Evolutionary conservation across 768 basidiomycete species (phyloP).

Genomic region (Fistulinella prunicolor): DNA sequence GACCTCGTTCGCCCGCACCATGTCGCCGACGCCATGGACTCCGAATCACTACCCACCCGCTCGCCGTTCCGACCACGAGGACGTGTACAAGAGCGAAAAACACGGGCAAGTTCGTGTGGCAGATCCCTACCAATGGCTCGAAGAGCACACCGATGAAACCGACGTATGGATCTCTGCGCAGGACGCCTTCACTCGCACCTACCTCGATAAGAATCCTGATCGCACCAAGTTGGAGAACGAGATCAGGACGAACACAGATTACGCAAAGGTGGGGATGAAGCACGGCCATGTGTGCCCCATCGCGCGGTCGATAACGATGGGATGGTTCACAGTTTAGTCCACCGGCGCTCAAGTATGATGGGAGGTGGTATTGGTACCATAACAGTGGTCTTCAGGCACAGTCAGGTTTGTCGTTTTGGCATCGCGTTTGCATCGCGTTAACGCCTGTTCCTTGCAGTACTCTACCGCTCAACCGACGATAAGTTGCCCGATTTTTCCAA

Average conservation of each 20-base stretch:
- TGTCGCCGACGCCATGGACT: slow-evolving; percentile 49
- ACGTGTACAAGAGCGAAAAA: slow-evolving; percentile 63
- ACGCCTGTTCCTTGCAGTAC: slow-evolving; percentile 36
- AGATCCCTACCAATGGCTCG: slow-evolving; percentile 78
- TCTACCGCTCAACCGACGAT: slow-evolving; percentile 56
- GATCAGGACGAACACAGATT: slow-evolving; percentile 54
- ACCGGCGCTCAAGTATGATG: slow-evolving; percentile 60
- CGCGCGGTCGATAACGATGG: neutral
- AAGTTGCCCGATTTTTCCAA: slow-evolving; percentile 53
- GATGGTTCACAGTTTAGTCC: slow-evolving; percentile 51
- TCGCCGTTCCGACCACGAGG: slow-evolving; percentile 63
- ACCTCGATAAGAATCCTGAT: slow-evolving; percentile 64
- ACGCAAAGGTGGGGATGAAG: slow-evolving; percentile 39
- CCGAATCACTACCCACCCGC: slow-evolving; percentile 61
- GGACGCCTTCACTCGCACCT: slow-evolving; percentile 52
- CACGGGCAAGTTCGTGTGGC: slow-evolving; percentile 60
- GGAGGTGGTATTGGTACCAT: slow-evolving; percentile 78
- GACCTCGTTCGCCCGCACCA: slow-evolving; percentile 18
- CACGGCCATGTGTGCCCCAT: neutral
- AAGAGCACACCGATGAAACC: slow-evolving; percentile 60
- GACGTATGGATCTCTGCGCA: slow-evolving; percentile 63
- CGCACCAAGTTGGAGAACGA: slow-evolving; percentile 54
- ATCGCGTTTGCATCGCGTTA: neutral
- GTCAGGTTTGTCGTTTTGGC: slow-evolving; percentile 31
- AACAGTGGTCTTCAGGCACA: slow-evolving; percentile 78